phyloP scores from a whole-genome alignment of 2,329 filamentous ascomycete species.

The Alternaria sp. region DNA sequence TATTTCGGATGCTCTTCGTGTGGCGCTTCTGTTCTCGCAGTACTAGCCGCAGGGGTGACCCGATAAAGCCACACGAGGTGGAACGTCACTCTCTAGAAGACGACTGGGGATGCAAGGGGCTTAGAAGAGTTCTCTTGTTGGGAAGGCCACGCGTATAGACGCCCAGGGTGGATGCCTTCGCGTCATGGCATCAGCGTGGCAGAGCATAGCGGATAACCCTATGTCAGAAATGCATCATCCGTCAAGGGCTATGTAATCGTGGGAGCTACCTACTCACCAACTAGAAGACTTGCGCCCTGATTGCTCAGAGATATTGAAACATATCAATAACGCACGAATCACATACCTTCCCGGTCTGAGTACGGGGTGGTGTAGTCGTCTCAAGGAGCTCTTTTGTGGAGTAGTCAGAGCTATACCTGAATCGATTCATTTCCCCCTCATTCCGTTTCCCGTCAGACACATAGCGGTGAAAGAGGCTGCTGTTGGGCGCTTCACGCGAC shows the following conservation, averaged over 20 bases:
- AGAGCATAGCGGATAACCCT: background rate
- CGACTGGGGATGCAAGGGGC: background rate
- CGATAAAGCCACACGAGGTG: background rate
- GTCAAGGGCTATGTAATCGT: background rate
- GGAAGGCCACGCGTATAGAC: background rate
- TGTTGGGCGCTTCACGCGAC: background rate
- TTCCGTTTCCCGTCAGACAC: conserved; percentile 19
- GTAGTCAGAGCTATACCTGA: conserved; percentile 14
- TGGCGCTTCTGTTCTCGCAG: background rate
- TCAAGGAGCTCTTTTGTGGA: conserved; percentile 2
- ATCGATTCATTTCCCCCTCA: conserved; percentile 17
- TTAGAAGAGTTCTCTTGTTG: background rate
- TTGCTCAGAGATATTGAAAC: background rate
- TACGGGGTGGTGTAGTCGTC: background rate
- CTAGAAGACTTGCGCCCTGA: background rate
- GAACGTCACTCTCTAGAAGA: background rate
- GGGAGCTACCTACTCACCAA: background rate
- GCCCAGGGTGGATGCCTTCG: background rate
- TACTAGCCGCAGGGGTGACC: background rate
- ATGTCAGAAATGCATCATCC: background rate
- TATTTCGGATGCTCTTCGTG: background rate
- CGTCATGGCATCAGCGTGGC: background rate
- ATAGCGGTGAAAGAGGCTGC: background rate
- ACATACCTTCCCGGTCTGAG: background rate
- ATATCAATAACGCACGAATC: conserved; percentile 9